phyloP scores from a whole-genome alignment of 768 basidiomycete genomes.

The Auriscalpium orientale region DNA sequence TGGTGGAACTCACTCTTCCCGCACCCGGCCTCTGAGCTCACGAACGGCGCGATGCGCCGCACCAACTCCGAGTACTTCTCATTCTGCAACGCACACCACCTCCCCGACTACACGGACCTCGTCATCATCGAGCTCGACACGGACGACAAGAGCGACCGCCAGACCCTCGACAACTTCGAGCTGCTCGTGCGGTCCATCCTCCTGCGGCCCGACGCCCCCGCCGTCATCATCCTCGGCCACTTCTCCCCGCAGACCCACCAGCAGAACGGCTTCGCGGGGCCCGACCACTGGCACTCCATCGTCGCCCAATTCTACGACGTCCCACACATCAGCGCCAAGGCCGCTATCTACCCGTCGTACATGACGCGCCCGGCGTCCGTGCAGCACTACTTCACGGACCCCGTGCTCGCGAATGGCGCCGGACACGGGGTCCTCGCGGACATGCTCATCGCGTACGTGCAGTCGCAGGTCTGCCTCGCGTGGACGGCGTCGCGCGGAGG shows the following conservation, averaged over 20 bases:
- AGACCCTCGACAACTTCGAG: conserved; percentile 81
- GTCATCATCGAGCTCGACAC: conserved; percentile 93
- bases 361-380: conserved; percentile 62
- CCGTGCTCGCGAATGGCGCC: conserved; percentile 66
- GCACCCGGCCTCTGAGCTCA: conserved; percentile 94
- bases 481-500: conserved; percentile 55
- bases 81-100: conserved; percentile 87
- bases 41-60: conserved; percentile 91
- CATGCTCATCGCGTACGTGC: conserved; percentile 84
- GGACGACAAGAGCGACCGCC: conserved; percentile 75
- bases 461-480: conserved; percentile 79
- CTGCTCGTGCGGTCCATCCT: conserved; percentile 88
- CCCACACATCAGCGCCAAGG: conserved; percentile 83
- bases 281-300: conserved; percentile 82
- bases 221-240: conserved; percentile 91
- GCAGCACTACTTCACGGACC: conserved; percentile 71
- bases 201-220: conserved; percentile 83
- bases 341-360: conserved; percentile 76
- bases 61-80: conserved; percentile 94
- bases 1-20: conserved; percentile 99
- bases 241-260: conserved; percentile 83
- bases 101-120: conserved; percentile 90
- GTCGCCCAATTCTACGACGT: conserved; percentile 98
- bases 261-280: conserved; percentile 76
- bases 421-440: conserved; percentile 91